Conservation (phyloP, 202 grass and related monocot species). For the Schoenoplectus tabernaemontani region DNA sequence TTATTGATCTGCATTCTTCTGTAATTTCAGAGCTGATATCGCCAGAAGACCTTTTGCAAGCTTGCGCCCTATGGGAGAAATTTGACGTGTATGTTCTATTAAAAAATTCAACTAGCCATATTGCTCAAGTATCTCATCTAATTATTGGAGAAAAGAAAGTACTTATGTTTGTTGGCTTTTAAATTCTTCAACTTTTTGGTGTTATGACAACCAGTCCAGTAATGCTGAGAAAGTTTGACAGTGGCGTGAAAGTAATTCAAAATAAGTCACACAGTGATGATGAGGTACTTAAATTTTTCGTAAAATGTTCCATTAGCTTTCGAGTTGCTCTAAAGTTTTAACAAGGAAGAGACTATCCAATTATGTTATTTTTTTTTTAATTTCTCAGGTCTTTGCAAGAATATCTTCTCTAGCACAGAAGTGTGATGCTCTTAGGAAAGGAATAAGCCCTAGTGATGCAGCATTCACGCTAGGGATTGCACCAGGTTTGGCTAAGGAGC, state of each 20-base stretch:
- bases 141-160: not conserved
- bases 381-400: constrained; percentile 70
- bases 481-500: constrained; percentile 90
- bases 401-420: constrained; percentile 73
- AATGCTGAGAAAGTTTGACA: constrained; percentile 96
- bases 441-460: constrained; percentile 87
- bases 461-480: constrained; percentile 93
- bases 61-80: constrained; percentile 94
- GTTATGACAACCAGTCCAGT: constrained; percentile 69
- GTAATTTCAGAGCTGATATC: constrained; percentile 77
- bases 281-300: constrained; percentile 47
- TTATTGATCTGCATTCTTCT: constrained; percentile 1
- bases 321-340: not conserved
- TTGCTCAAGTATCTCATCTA: not conserved
- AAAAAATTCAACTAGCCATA: constrained; percentile 24
- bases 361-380: not conserved
- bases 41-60: constrained; percentile 97
- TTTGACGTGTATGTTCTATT: constrained; percentile 91
- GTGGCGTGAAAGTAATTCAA: constrained; percentile 98
- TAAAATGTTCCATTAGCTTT: constrained; percentile 5
- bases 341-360: constrained; percentile 1
- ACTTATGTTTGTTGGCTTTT: constrained; percentile 33
- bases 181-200: constrained; percentile 50
- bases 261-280: constrained; percentile 95
- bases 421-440: constrained; percentile 65